Evolutionary conservation across 495 filamentous ascomycete species (phyloP).

Genomic region (Aspergillus nidulans): DNA sequence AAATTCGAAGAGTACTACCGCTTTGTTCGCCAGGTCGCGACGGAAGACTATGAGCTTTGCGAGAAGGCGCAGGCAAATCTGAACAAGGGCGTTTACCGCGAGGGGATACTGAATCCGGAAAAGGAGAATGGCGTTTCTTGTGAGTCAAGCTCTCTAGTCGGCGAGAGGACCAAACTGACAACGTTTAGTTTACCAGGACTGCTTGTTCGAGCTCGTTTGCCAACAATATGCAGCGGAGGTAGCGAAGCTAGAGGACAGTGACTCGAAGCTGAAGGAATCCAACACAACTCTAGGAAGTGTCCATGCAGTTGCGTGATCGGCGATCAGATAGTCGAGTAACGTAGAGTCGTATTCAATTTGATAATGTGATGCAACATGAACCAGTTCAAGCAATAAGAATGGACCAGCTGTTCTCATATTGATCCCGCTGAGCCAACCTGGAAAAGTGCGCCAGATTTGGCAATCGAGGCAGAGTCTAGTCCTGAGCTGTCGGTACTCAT

Average conservation of each 20-base stretch:
- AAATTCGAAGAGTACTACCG: slow-evolving; percentile 58
- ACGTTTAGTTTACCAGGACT: slow-evolving; percentile 48
- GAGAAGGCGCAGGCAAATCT: slow-evolving; percentile 56
- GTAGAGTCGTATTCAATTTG: background rate
- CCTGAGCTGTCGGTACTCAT: background rate
- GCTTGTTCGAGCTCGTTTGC: slow-evolving; percentile 50
- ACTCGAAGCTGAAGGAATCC: background rate
- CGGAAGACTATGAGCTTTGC: slow-evolving; percentile 59
- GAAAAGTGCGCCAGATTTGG: slow-evolving; percentile 17
- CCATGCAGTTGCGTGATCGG: slow-evolving; percentile 24
- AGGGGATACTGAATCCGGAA: slow-evolving; percentile 54
- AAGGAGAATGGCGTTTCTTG: slow-evolving; percentile 47
- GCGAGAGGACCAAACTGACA: background rate
- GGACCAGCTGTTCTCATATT: background rate
- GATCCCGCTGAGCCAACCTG: background rate
- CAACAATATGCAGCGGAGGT: slow-evolving; percentile 43
- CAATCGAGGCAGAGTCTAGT: slow-evolving; percentile 4
- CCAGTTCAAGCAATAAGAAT: background rate
- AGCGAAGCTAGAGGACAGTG: background rate
- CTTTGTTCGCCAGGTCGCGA: slow-evolving; percentile 56
- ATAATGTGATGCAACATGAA: background rate
- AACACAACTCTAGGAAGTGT: slow-evolving; percentile 3
- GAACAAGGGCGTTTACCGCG: slow-evolving; percentile 50
- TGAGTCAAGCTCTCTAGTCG: background rate
- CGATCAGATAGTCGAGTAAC: background rate